These are phyloP conservation scores for Phytophthora europaea DNA, from an alignment of 352 stramenopile genomes.

Conservation along the genomic window DNA sequence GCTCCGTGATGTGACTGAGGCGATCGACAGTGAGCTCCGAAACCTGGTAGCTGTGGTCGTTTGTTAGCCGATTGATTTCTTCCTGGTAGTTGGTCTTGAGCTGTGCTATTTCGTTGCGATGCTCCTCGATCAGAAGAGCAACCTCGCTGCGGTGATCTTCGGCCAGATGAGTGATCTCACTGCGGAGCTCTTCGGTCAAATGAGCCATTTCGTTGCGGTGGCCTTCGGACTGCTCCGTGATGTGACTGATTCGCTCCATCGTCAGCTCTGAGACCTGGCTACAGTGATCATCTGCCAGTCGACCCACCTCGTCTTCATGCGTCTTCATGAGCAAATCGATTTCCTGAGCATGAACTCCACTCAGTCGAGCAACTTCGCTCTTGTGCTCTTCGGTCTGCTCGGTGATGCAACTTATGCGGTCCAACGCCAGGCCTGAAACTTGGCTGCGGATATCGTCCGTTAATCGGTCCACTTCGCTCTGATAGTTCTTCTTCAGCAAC, in stretches of 20 bases:
- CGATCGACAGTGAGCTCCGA: neutral
- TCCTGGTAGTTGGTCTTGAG: neutral
- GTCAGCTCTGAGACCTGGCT: conserved; percentile 7
- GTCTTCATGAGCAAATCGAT: neutral
- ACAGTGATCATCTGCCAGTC: conserved; percentile 10
- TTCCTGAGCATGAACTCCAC: neutral
- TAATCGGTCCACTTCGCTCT: neutral
- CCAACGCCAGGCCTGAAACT: neutral
- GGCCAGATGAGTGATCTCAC: conserved; percentile 8
- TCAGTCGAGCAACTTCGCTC: neutral
- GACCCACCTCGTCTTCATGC: neutral
- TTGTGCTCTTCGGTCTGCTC: conserved; percentile 1
- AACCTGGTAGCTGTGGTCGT: neutral
- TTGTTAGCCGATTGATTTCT: neutral
- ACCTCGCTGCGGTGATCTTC: neutral
- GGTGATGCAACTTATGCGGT: neutral
- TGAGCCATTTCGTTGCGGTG: conserved; percentile 9
- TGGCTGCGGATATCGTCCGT: neutral
- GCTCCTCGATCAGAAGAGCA: neutral
- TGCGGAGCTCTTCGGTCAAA: neutral
- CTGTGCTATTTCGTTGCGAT: neutral
- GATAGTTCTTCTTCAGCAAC: neutral
- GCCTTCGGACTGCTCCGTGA: conserved; percentile 3
- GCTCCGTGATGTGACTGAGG: neutral
- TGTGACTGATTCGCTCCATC: conserved; percentile 4